These are phyloP conservation scores for Chaetomium fimeti DNA, from an alignment of 495 filamentous ascomycete species.

Conservation along the genomic window DNA sequence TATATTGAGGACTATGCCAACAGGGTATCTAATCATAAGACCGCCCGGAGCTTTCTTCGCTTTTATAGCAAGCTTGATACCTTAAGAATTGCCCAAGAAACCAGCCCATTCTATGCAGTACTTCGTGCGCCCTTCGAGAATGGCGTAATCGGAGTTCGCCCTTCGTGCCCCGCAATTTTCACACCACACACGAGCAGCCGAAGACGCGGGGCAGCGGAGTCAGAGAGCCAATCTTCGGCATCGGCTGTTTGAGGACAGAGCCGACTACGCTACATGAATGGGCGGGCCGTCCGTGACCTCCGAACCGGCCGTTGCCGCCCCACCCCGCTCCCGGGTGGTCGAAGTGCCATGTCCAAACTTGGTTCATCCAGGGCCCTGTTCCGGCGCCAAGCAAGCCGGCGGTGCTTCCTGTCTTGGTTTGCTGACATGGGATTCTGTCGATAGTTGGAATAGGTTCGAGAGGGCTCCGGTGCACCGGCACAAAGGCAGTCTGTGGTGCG, in stretches of 20 bases:
- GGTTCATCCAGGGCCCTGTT: background rate
- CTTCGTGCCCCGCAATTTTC: constrained; percentile 19
- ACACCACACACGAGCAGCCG: constrained; percentile 15
- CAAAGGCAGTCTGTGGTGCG: background rate
- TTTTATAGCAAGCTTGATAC: background rate
- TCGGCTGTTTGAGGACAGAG: constrained; percentile 9
- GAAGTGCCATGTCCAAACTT: background rate
- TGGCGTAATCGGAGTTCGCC: constrained; percentile 35
- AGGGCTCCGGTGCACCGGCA: background rate
- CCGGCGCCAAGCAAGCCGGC: background rate
- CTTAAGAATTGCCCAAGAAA: constrained; percentile 11
- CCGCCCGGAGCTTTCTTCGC: background rate
- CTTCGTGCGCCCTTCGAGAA: constrained; percentile 19
- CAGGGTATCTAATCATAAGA: constrained; percentile 17
- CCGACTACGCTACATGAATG: background rate
- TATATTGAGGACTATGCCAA: constrained; percentile 18
- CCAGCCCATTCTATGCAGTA: constrained; percentile 15
- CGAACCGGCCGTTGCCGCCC: constrained; percentile 6
- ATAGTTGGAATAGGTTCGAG: background rate
- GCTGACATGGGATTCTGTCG: background rate
- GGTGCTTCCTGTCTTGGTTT: background rate
- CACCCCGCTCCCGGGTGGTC: background rate
- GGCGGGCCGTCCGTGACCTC: background rate
- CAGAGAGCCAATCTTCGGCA: constrained; percentile 10
- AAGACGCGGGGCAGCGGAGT: constrained; percentile 27